Percentiles rank a stretch among this genome's conserved stretches.
Evolutionary conservation across 352 stramenopile genomes (phyloP).

Genomic region (Blastocystis sp.): DNA sequence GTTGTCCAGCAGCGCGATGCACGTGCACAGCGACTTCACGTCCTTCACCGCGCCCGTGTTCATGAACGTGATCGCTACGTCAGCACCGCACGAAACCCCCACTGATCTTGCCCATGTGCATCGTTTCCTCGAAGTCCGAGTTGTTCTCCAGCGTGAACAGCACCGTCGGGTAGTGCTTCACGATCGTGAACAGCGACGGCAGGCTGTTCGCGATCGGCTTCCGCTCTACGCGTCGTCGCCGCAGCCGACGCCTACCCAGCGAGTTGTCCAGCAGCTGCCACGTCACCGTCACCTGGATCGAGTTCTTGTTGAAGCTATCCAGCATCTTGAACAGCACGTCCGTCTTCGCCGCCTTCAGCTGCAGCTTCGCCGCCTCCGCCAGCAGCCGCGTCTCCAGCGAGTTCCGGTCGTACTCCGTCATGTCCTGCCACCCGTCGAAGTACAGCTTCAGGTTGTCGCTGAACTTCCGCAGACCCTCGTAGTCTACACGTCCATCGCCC

Average conservation of each 20-base stretch:
- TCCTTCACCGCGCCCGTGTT: conserved; percentile 30
- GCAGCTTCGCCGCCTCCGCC: conserved; percentile 32
- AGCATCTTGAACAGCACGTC: conserved; percentile 52
- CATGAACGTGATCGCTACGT: conserved; percentile 50
- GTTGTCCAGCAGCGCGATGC: conserved; percentile 42
- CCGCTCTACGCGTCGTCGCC: neutral
- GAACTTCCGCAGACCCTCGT: conserved; percentile 38
- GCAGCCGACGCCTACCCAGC: neutral
- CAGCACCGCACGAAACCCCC: neutral
- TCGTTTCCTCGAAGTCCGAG: conserved; percentile 28
- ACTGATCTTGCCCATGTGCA: conserved; percentile 36
- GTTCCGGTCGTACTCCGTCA: conserved; percentile 35
- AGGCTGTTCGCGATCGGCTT: conserved; percentile 5
- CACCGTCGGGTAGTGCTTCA: conserved; percentile 25
- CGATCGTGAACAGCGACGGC: conserved; percentile 26
- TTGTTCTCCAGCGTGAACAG: conserved; percentile 49
- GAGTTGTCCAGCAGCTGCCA: conserved; percentile 23
- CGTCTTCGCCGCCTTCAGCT: conserved; percentile 46
- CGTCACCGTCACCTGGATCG: conserved; percentile 34
- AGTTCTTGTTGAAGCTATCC: conserved; percentile 55
- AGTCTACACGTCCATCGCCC: neutral
- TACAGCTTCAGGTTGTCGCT: conserved; percentile 40
- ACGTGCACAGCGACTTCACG: conserved; percentile 6
- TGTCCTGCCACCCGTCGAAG: conserved; percentile 44
- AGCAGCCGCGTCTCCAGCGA: conserved; percentile 1